phyloP scores from a whole-genome alignment of 1,284 basidiomycete genomes.

The Austroboletus niveus region DNA sequence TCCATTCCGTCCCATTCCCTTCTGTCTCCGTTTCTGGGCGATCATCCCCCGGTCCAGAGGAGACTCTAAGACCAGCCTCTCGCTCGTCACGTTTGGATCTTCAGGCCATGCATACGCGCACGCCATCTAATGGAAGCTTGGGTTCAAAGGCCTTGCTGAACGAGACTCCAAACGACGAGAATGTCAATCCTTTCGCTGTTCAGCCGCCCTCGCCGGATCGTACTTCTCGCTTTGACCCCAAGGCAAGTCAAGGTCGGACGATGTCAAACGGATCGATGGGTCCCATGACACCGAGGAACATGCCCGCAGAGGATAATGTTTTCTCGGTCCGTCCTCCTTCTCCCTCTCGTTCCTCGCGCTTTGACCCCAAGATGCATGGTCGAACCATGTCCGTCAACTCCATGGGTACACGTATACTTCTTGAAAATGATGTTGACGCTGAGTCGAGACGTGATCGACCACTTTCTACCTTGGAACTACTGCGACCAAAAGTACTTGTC shows the following conservation, averaged over 20 bases:
- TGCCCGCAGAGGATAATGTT: constrained; percentile 50
- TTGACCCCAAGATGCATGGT: constrained; percentile 68
- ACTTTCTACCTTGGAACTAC: constrained; percentile 69
- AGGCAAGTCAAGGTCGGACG: constrained; percentile 36
- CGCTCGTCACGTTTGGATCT: constrained; percentile 33
- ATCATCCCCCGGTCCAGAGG: constrained; percentile 44
- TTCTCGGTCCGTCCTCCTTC: constrained; percentile 62
- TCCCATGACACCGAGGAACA: constrained; percentile 31
- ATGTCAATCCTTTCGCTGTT: constrained; percentile 25
- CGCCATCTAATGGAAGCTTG: constrained; percentile 48
- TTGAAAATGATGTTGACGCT: constrained; percentile 54
- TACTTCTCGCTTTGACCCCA: constrained; percentile 42
- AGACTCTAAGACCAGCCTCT: constrained; percentile 31
- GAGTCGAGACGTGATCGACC: constrained; percentile 48
- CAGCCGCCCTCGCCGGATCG: constrained; percentile 34
- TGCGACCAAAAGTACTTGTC: constrained; percentile 78
- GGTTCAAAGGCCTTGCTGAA: constrained; percentile 44
- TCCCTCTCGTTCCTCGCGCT: constrained; percentile 58
- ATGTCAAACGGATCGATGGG: constrained; percentile 41
- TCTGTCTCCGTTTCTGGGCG: constrained; percentile 46
- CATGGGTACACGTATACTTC: constrained; percentile 58
- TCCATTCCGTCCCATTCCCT: constrained; percentile 64
- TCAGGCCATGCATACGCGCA: constrained; percentile 37
- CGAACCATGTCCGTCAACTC: constrained; percentile 68
- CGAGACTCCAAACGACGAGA: constrained; percentile 25